These are phyloP conservation scores for Diddensiella caesifluorescens DNA, from an alignment of 805 yeast genomes.

Conservation along the genomic window DNA sequence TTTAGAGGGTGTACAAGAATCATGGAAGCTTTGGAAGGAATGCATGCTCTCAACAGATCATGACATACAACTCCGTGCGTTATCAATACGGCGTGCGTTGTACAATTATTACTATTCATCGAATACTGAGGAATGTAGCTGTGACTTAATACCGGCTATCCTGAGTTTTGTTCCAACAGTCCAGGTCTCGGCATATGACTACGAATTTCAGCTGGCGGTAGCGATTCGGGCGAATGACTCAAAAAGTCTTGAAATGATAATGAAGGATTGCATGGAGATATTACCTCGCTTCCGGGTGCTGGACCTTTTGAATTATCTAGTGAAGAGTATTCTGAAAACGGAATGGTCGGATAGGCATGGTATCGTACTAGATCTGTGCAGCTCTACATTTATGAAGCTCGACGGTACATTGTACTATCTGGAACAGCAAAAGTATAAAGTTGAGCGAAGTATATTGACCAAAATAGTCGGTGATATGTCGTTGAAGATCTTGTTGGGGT, in stretches of 20 bases:
- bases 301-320: neutral
- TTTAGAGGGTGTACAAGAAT: neutral
- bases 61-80: neutral
- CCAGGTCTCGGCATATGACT: neutral
- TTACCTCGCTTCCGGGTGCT: neutral
- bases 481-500: neutral
- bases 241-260: neutral
- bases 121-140: neutral
- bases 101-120: neutral
- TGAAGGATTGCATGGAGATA: neutral
- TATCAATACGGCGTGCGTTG: neutral
- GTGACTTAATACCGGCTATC: neutral
- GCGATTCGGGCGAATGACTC: neutral
- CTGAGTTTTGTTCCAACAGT: neutral
- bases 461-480: neutral
- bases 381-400: constrained; percentile 1
- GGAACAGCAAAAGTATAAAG: neutral
- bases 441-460: constrained; percentile 1
- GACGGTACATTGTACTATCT: neutral
- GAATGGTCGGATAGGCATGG: neutral
- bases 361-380: neutral
- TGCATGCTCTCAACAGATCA: neutral
- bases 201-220: neutral
- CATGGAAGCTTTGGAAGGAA: constrained; percentile 1
- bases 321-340: neutral